Conservation (phyloP, 2,329 filamentous ascomycete species). For the Botrytis cinerea region DNA sequence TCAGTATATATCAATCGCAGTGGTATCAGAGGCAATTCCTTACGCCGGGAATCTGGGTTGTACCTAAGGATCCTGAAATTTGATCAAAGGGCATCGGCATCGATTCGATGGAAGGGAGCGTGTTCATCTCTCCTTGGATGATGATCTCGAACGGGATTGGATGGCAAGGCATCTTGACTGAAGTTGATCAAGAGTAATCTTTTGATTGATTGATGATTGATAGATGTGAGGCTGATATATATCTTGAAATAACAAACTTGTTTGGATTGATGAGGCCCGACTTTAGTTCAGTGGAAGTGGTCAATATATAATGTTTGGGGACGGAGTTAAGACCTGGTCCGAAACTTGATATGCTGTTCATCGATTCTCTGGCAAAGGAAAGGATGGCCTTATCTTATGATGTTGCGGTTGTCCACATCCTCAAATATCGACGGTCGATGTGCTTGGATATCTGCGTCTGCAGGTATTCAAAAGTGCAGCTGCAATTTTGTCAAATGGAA, state of each 20-base stretch:
- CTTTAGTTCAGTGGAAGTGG: slow-evolving; percentile 3
- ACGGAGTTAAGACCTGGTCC: not conserved
- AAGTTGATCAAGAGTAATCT: not conserved
- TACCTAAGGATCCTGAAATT: not conserved
- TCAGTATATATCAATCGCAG: slow-evolving; percentile 24
- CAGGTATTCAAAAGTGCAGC: slow-evolving; percentile 9
- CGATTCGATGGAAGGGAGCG: not conserved
- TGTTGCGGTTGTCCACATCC: slow-evolving; percentile 14
- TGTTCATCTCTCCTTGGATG: slow-evolving; percentile 16
- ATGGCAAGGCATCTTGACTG: slow-evolving; percentile 21
- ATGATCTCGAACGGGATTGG: slow-evolving; percentile 2
- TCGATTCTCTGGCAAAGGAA: not conserved
- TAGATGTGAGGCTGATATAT: not conserved
- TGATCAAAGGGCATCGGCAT: not conserved
- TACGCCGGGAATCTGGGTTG: slow-evolving; percentile 20
- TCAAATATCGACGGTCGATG: not conserved
- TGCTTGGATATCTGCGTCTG: slow-evolving; percentile 18
- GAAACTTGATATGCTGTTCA: not conserved
- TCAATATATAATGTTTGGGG: slow-evolving; percentile 15
- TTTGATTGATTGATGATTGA: not conserved
- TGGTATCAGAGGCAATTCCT: not conserved
- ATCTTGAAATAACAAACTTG: not conserved
- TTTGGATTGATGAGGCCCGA: slow-evolving; percentile 12
- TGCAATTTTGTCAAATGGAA: not conserved
- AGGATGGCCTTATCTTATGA: not conserved